A percentile compares a stretch with the other conserved stretches of the same genome.
These are phyloP conservation scores for Pneumocystis wakefieldiae DNA, from an alignment of 1,139 yeast species.

Conservation along the genomic window DNA sequence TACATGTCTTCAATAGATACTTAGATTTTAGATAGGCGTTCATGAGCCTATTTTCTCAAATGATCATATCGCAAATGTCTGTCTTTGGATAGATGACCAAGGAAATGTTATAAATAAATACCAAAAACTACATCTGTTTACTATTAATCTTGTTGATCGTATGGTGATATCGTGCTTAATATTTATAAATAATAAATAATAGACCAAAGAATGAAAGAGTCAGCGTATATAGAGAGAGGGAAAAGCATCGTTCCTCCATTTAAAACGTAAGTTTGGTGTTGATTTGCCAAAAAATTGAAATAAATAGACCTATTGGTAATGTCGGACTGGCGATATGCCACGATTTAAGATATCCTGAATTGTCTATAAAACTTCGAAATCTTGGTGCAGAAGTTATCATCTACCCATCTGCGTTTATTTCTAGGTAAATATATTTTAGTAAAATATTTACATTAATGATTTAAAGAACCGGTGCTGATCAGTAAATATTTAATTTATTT, in stretches of 20 bases:
- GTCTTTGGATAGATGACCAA: constrained; percentile 48
- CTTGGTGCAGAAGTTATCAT: constrained; percentile 66
- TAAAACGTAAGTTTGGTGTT: constrained; percentile 47
- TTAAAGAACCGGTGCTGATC: not conserved
- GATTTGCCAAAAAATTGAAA: constrained; percentile 47
- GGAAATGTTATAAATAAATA: constrained; percentile 58
- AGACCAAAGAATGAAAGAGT: constrained; percentile 48
- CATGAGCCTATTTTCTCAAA: constrained; percentile 50
- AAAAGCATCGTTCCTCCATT: constrained; percentile 40
- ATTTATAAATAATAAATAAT: constrained; percentile 18
- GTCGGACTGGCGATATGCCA: not conserved
- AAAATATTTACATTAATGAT: not conserved
- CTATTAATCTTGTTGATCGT: constrained; percentile 47
- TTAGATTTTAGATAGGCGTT: constrained; percentile 50
- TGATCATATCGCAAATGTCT: constrained; percentile 30
- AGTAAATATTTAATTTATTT: not conserved
- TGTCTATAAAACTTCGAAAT: constrained; percentile 47
- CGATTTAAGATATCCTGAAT: constrained; percentile 65
- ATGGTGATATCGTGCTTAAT: not conserved
- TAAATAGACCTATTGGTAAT: not conserved
- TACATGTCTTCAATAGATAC: not conserved
- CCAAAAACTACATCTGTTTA: constrained; percentile 79
- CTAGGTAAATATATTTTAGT: not conserved
- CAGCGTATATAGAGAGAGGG: constrained; percentile 66
- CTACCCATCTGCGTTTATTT: constrained; percentile 82